A percentile compares a stretch with the other conserved stretches of the same genome.
phyloP scores from a whole-genome alignment of 1,284 basidiomycete genomes.

The Tylopilus microsporus region DNA sequence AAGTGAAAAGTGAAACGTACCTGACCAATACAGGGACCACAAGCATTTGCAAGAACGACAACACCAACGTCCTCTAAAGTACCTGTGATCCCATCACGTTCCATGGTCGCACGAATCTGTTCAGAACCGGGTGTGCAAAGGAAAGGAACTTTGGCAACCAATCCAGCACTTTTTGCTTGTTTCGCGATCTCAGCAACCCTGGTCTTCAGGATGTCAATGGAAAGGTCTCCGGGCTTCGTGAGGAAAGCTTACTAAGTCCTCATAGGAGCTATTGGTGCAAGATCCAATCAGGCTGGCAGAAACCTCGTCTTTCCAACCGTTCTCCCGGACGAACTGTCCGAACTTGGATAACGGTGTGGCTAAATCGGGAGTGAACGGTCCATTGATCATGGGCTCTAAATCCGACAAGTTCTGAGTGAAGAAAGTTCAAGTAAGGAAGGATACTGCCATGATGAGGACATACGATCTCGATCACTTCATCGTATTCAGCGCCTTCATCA shows the following conservation, averaged over 20 bases:
- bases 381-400: slow-evolving; percentile 94
- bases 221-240: not conserved
- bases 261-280: slow-evolving; percentile 97
- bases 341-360: slow-evolving; percentile 95
- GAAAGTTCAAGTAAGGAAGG: not conserved
- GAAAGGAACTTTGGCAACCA: slow-evolving; percentile 87
- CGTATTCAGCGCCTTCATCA: slow-evolving; percentile 91
- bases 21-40: slow-evolving; percentile 98
- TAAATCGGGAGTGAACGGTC: slow-evolving; percentile 97
- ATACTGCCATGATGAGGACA: slow-evolving; percentile 26
- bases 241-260: slow-evolving; percentile 69
- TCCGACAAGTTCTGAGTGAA: slow-evolving; percentile 72
- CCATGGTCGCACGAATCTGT: slow-evolving; percentile 96
- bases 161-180: slow-evolving; percentile 82
- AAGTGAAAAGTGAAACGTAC: slow-evolving; percentile 34
- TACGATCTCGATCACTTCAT: slow-evolving; percentile 92
- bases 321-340: slow-evolving; percentile 71
- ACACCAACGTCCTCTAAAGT: slow-evolving; percentile 84
- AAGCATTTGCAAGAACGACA: slow-evolving; percentile 93
- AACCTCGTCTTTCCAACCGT: slow-evolving; percentile 90
- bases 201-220: slow-evolving; percentile 29
- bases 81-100: slow-evolving; percentile 84
- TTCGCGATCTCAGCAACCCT: slow-evolving; percentile 86
- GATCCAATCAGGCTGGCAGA: slow-evolving; percentile 93
- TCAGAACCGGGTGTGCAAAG: slow-evolving; percentile 97